Percentiles rank a stretch among this genome's conserved stretches.
phyloP scores from a whole-genome alignment of 257 asterid genomes.

The Solanum piurae region DNA sequence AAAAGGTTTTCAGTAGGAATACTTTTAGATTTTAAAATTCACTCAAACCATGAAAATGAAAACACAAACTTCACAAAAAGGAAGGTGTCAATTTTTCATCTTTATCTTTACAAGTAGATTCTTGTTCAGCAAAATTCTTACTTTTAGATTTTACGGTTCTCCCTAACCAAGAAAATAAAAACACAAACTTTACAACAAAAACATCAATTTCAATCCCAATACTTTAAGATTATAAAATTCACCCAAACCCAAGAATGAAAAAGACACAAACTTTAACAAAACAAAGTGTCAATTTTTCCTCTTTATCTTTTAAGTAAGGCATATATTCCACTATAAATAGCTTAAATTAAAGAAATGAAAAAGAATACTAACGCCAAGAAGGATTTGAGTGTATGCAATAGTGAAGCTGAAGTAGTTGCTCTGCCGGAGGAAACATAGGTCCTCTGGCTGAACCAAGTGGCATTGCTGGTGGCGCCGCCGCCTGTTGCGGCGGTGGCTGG shows the following conservation, averaged over 20 bases:
- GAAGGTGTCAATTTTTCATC: not conserved
- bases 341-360: not conserved
- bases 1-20: not conserved
- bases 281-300: not conserved
- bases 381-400: constrained; percentile 99
- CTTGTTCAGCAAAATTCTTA: not conserved
- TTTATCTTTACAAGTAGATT: not conserved
- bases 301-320: not conserved
- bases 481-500: constrained; percentile 36
- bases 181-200: not conserved
- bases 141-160: not conserved
- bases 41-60: not conserved
- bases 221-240: not conserved
- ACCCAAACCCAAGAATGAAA: not conserved
- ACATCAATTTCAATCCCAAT: not conserved
- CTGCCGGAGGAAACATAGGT: constrained; percentile 71
- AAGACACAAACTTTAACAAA: not conserved
- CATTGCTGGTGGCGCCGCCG: constrained; percentile 31
- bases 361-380: constrained; percentile 57
- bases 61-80: not conserved
- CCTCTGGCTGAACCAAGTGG: constrained; percentile 95
- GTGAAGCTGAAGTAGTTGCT: constrained; percentile 86
- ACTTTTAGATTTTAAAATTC: not conserved
- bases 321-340: not conserved
- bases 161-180: not conserved